Conservation (phyloP, 2,329 filamentous ascomycete species). For the Eutypella sp. region DNA sequence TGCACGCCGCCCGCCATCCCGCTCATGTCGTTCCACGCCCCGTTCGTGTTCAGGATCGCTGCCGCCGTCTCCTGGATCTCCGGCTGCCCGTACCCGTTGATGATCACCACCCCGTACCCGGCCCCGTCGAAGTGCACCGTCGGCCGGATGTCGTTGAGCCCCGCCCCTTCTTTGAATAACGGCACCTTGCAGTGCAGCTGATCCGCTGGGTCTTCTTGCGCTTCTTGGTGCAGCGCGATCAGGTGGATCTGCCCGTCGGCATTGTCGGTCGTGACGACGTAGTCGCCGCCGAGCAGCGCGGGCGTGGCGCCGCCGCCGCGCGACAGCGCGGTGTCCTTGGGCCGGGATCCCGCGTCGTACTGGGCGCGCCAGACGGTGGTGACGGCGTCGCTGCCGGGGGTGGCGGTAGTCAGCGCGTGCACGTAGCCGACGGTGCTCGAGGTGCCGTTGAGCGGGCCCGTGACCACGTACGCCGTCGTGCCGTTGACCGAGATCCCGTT, state of each 20-base stretch:
- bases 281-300: constrained; percentile 1
- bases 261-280: constrained; percentile 2
- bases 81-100: neutral
- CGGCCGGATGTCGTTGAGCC: neutral
- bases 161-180: neutral
- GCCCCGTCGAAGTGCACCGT: constrained; percentile 3
- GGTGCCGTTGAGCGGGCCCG: constrained; percentile 6
- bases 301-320: constrained; percentile 2
- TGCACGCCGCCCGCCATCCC: constrained; percentile 1
- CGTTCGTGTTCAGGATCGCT: neutral
- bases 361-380: neutral
- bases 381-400: neutral
- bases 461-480: constrained; percentile 8
- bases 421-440: constrained; percentile 4
- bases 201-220: neutral
- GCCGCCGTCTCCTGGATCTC: neutral
- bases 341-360: neutral
- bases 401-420: constrained; percentile 2
- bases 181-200: constrained; percentile 2
- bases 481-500: constrained; percentile 13
- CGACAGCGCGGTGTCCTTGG: neutral
- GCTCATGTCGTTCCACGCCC: constrained; percentile 2
- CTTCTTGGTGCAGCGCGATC: neutral
- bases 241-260: constrained; percentile 2
- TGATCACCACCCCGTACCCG: neutral